Base-by-base conservation (phyloP, 1,284 basidiomycete species). In the Inonotus hispidus region DNA sequence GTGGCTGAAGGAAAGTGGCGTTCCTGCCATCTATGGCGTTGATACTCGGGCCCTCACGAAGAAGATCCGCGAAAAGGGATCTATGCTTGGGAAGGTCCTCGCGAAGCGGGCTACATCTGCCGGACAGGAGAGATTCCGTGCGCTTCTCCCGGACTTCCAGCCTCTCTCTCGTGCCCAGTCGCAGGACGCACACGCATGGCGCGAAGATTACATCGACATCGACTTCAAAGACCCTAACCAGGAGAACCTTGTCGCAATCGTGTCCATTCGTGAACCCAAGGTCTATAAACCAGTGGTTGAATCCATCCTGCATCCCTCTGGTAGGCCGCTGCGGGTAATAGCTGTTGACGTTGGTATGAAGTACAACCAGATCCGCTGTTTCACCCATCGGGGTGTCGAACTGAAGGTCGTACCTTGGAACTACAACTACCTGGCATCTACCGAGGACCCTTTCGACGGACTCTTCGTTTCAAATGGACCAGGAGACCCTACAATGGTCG, bases 281-380 rank as follows among this genome's bases (percentile, higher is more conserved):
- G 69, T 95, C 27, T 95, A 90, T 81, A 80, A 81, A 61, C 84
- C 90, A 50, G 73, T 77, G 39, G 70, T 75, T 53, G 79, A 79
- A 47, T 78, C 84, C 32, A 82, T 82, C 63, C 71, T 87, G 56
- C 94, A 99, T 74, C 92, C 93, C 1, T 87, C 86, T 1, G 81
- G 80, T 23, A 84, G 85, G 54, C 79, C 86, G 1, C 72, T 99
- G 41, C 90, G 97, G 64, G 84, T 99, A 54, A 71, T 99, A 23
- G 93, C 93, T 3, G 79, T 99, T 61, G 97, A 99, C 73, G 95
- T 99, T 59, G 97, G 97, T 47, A 98, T 99, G 92, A 99, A 99
- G 78, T 96, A 90, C 79, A 99, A 99, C 77, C 97, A 99, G 76
- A 96, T 99, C 68, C 86, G 97, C 52, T 99, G 96, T 80, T 98